Conservation (phyloP, 148 eudicot genomes). For the Cornus suecica region DNA sequence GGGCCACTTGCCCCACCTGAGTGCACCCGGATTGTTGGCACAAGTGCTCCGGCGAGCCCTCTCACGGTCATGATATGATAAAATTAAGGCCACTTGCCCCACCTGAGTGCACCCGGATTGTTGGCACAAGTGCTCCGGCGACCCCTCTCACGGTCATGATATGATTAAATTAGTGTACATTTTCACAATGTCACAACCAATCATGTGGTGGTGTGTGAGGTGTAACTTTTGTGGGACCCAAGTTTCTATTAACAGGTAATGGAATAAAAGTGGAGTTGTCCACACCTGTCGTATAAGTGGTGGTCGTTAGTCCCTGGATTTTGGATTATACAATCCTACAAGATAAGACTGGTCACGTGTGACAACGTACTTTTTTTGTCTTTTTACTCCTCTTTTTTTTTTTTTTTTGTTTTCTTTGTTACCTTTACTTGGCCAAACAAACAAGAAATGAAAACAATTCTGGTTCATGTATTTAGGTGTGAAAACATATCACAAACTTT, state of each 20-base stretch:
- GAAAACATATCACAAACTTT: too few relatives aligned
- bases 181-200: neutral
- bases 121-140: slow-evolving; percentile 56
- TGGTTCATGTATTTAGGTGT: neutral
- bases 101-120: slow-evolving; percentile 70
- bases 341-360: slow-evolving; percentile 25
- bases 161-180: neutral
- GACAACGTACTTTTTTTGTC: slow-evolving; percentile 8
- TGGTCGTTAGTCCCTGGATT: slow-evolving; percentile 5
- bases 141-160: too few relatives aligned
- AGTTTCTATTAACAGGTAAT: neutral
- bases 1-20: slow-evolving; percentile 90
- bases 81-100: slow-evolving; percentile 95
- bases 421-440: neutral
- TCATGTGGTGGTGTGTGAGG: neutral
- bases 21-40: slow-evolving; percentile 68
- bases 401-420: neutral
- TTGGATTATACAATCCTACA: too few relatives aligned
- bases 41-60: slow-evolving; percentile 55
- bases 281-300: slow-evolving; percentile 23
- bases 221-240: neutral
- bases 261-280: slow-evolving; percentile 17
- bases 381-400: neutral
- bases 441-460: neutral
- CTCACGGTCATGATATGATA: slow-evolving; percentile 43